phyloP scores from a whole-genome alignment of 495 filamentous ascomycete species.

The Aspergillus bridgeri region DNA sequence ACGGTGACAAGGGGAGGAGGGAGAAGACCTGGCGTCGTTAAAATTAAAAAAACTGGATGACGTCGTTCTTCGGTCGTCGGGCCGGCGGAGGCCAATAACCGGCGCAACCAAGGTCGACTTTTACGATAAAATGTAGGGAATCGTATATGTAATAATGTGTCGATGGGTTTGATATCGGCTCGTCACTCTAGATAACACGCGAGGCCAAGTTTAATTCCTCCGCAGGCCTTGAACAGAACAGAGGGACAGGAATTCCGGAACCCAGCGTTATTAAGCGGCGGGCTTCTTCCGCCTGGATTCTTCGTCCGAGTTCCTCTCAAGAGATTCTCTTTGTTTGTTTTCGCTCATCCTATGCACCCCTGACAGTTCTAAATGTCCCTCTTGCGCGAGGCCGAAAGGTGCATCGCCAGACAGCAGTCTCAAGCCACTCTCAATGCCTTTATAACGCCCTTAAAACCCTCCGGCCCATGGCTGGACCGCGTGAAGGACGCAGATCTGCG shows the following conservation, averaged over 20 bases:
- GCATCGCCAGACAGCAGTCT: conserved; percentile 44
- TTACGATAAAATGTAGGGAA: neutral
- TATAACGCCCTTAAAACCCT: conserved; percentile 35
- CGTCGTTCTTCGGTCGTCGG: conserved; percentile 22
- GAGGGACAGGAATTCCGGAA: too few relatives aligned
- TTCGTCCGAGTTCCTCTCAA: neutral
- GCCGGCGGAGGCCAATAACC: conserved; percentile 16
- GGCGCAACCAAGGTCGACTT: neutral
- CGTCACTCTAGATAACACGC: too few relatives aligned
- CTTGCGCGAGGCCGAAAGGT: conserved; percentile 48
- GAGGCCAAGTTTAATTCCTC: too few relatives aligned
- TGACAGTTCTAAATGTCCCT: conserved; percentile 38
- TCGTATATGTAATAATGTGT: too few relatives aligned
- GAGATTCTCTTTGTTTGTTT: neutral
- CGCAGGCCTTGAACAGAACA: too few relatives aligned
- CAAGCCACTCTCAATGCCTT: conserved; percentile 43
- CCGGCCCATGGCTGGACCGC: conserved; percentile 31
- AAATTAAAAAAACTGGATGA: conserved; percentile 15
- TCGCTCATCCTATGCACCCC: neutral
- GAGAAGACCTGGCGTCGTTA: neutral
- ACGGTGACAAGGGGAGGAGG: neutral
- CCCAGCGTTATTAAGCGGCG: too few relatives aligned
- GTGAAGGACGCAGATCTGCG: conserved; percentile 41
- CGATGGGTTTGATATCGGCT: too few relatives aligned
- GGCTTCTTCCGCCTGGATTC: neutral